Percentiles rank a stretch among this genome's conserved stretches.
These are phyloP conservation scores for Thymus quinquecostatus DNA, from an alignment of 257 asterid species.

Conservation along the genomic window DNA sequence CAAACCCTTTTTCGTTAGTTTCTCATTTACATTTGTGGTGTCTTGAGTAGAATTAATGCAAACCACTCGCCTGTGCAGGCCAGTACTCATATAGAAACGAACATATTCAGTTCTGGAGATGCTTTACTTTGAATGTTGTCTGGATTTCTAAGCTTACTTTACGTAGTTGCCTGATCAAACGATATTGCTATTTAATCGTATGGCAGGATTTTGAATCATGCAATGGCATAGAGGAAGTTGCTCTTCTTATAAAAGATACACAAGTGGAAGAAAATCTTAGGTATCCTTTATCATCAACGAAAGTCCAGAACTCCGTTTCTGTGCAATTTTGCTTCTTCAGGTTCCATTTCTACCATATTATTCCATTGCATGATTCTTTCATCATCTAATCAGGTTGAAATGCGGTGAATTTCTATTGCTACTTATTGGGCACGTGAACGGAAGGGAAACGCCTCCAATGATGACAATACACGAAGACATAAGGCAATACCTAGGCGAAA, in stretches of 20 bases:
- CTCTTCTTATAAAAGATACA: constrained; percentile 72
- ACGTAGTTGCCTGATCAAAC: constrained; percentile 23
- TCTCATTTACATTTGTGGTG: neutral
- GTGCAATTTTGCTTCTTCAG: neutral
- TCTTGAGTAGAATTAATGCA: neutral
- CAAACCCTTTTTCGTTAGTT: neutral
- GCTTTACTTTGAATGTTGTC: no score
- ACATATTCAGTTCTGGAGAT: neutral
- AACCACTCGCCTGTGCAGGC: neutral
- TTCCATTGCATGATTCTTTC: constrained; percentile 2
- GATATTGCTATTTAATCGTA: constrained; percentile 24
- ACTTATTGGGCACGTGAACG: constrained; percentile 85
- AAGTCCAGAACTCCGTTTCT: neutral
- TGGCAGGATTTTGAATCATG: constrained; percentile 86
- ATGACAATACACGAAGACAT: constrained; percentile 79
- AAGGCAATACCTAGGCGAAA: constrained; percentile 79
- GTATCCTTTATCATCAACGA: constrained; percentile 34
- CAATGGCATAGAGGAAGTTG: constrained; percentile 95
- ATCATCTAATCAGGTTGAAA: constrained; percentile 64
- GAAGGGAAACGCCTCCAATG: constrained; percentile 85
- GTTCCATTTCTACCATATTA: constrained; percentile 8
- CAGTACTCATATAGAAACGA: constrained; percentile 15
- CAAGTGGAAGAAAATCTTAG: constrained; percentile 81
- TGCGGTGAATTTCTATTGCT: constrained; percentile 93
- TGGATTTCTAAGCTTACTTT: neutral